Percentiles rank a stretch among this genome's conserved stretches.
Conservation (phyloP, 2,329 filamentous ascomycete genomes). For the Epichloe aotearoae region DNA sequence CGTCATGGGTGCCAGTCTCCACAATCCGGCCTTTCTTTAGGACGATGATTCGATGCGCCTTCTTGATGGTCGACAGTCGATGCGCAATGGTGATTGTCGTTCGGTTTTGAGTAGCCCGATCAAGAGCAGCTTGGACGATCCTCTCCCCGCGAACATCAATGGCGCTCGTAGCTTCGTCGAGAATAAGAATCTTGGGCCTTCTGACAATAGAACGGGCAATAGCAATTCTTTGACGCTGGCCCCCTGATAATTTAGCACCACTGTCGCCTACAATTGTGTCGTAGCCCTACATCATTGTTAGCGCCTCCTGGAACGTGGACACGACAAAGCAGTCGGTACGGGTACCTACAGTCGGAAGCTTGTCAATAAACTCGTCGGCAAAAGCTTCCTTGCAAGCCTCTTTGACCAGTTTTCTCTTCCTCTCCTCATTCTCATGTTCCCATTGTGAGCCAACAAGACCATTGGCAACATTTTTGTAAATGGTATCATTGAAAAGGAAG, state of each 20-base stretch:
- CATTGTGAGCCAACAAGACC: no score
- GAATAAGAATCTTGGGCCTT: slow-evolving; percentile 40
- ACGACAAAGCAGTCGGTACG: no score
- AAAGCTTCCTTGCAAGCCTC: no score
- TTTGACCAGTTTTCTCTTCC: no score
- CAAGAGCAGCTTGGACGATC: slow-evolving; percentile 52
- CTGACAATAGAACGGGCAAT: slow-evolving; percentile 61
- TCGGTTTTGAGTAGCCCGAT: slow-evolving; percentile 45
- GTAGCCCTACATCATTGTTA: slow-evolving; percentile 40
- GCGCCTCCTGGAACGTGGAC: slow-evolving; percentile 18
- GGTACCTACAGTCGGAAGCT: no score
- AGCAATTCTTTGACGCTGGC: slow-evolving; percentile 71
- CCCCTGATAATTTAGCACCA: slow-evolving; percentile 70
- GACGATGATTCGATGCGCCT: no score
- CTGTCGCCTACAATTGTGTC: slow-evolving; percentile 63
- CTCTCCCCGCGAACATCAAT: slow-evolving; percentile 40
- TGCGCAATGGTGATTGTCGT: slow-evolving; percentile 67
- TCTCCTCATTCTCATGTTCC: no score
- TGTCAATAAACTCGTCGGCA: no score
- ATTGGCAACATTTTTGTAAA: no score
- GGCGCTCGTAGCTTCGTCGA: slow-evolving; percentile 67
- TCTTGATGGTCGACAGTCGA: slow-evolving; percentile 28
- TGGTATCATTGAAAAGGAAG: no score
- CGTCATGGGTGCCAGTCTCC: no score
- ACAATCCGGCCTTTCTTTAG: no score